Evolutionary conservation across 805 yeast species (phyloP), one percentile per base, ranked within the genome.

Genomic region (Ogataea methanolica): DNA sequence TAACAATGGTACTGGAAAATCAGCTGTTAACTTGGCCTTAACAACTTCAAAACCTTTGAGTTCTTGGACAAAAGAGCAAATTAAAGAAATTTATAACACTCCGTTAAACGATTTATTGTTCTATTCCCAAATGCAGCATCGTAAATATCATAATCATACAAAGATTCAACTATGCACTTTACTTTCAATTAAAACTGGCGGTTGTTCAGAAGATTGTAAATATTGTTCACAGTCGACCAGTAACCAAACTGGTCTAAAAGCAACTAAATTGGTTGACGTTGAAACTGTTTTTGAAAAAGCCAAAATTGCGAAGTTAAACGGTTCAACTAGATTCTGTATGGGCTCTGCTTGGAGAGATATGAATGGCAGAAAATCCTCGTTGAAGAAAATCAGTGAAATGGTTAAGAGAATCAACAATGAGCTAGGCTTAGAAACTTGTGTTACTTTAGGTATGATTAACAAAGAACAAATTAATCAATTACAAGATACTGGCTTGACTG

Each of bases 291-390:
- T 82, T 55, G 71, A 67, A 43, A 83, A 79, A 33, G 94, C 94
- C 1, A 68, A 66, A 45, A 74, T 73, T 44, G 91, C 94, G 12
- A 82, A 83, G 56, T 68, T 56, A 6, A 84, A 85, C 53, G 92
- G 92, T 0, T 76, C 85, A 1, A 86, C 94, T 0, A 71, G 94
- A 53, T 86, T 86, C 60, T 86, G 94, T 61, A 78, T 86, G 82
- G 94, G 94, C 41, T 88, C 92, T 11, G 94, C 94, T 2, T 87
- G 92, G 94, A 75, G 94, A 62, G 92, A 85, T 51, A 86, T 86
- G 94, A 70, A 71, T 42, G 92, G 94, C 16, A 71, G 94, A 42
- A 85, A 83, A 62, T 75, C 80, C 16, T 88, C 85, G 1, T 60
- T 86, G 51, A 77, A 74, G 49, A 77, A 71, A 51, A 83, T 86